Evolutionary conservation across 2,329 filamentous ascomycete genomes (phyloP), one percentile per base, ranked within the genome.

Genomic region (Alternaria metachromatica): DNA sequence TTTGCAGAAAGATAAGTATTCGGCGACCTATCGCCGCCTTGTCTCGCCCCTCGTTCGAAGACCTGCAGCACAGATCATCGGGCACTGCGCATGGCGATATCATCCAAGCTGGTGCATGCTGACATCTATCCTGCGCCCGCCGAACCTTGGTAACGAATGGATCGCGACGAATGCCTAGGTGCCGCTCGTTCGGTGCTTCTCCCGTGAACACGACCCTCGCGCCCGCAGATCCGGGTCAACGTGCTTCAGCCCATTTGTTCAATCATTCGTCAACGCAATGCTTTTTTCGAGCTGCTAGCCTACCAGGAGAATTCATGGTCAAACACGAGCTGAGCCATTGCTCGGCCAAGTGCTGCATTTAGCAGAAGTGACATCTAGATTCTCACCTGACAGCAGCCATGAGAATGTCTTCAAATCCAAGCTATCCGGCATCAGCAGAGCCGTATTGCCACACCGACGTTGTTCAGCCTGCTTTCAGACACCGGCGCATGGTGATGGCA

Each of bases 121-220:
- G 23, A 44, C 21, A 30, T 49, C 11, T 13, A 43, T 21, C 41
- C 26, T 55, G 41, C 21, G 30, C n/a, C 37, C 28, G 43, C 58
- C 15, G 20, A 28, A 66, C 60, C 60, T 64, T 60, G 46, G 44
- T 21, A 58, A 51, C 21, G 48, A 41, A 43, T 41, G 26, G 37
- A 12, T 46, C 46, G 48, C 48, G 18, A 54, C 44, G 26, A 11
- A 30, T 45, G 57, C 37, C 57, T 37, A 37, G 46, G 30, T 63
- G 41, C 58, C 51, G 48, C 57, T 26, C 45, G 12, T 30, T 55
- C 43, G 46, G 58, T 55, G 58, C 44, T 55, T 66, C 64, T 69
- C 64, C 64, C 64, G 64, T 44, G 44, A 55, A 55, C 25, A 57
- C 43, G 55, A 55, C 53, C 63, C 30, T 44, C 44, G 46, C 50